phyloP scores from a whole-genome alignment of 2,329 filamentous ascomycete species.

The Ophiostoma sp. region DNA sequence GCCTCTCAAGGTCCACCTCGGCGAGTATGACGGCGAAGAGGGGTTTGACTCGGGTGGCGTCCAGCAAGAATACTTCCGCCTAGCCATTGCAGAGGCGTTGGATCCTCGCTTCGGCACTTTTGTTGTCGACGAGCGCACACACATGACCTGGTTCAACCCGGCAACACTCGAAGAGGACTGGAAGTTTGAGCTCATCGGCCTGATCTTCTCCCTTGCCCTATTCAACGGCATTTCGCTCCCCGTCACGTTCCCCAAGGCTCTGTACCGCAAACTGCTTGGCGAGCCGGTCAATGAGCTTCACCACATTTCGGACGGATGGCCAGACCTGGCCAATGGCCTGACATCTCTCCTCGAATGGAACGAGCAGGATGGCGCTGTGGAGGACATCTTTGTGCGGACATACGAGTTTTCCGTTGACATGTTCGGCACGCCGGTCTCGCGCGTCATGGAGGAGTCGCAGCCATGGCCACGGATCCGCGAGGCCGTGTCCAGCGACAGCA shows the following conservation, averaged over 20 bases:
- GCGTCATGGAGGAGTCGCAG: constrained; percentile 45
- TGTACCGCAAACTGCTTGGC: constrained; percentile 75
- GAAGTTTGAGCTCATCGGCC: constrained; percentile 83
- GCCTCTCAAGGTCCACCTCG: constrained; percentile 82
- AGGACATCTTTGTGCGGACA: constrained; percentile 74
- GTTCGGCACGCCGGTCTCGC: constrained; percentile 52
- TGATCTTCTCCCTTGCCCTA: constrained; percentile 82
- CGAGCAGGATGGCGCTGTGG: constrained; percentile 66
- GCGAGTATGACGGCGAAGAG: constrained; percentile 75
- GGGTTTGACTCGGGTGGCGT: constrained; percentile 92
- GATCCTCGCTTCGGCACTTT: constrained; percentile 76
- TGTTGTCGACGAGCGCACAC: constrained; percentile 66
- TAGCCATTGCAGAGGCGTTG: constrained; percentile 74
- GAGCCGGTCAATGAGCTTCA: constrained; percentile 63
- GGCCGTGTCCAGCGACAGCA: constrained; percentile 13
- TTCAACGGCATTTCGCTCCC: constrained; percentile 92
- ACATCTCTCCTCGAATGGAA: constrained; percentile 70
- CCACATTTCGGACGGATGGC: constrained; percentile 84
- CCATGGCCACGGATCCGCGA: constrained; percentile 52
- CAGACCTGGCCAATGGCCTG: constrained; percentile 69
- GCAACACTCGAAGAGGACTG: constrained; percentile 75
- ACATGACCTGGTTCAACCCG: constrained; percentile 83
- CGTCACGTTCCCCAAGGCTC: constrained; percentile 75
- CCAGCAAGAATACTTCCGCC: constrained; percentile 90
- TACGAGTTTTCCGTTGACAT: constrained; percentile 73